Evolutionary conservation across 2,329 filamentous ascomycete genomes (phyloP), one percentile per base, ranked within the genome.

Genomic region (Geosmithia flava): DNA sequence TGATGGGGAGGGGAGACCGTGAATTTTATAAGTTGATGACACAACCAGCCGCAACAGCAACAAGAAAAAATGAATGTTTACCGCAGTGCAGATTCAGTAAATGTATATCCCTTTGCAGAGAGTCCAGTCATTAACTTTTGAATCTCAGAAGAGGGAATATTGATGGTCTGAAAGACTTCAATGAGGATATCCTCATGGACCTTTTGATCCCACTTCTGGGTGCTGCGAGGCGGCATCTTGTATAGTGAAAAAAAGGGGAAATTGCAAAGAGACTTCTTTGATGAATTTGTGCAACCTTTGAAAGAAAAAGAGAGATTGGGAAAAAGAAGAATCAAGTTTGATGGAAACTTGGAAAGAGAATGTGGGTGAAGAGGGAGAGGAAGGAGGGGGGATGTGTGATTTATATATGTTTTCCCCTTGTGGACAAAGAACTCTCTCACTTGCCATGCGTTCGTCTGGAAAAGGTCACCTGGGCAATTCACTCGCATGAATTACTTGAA

Each of bases 161-260:
- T 64, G 48, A 67, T 52, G 7, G 64, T 57, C 23, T 63, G 59
- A n/a, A 68, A 56, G 20, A 74, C 50, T 27, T 63, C 64, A 7
- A 67, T 49, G 37, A 76, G 61, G 42, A 75, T 66, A 41, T 69
- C 68, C 50, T 69, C 58, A 44, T 75, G 69, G 17, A 66, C 62
- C 8, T 60, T 58, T 5, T 62, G 55, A 27, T 64, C 64, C 71
- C 71, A 76, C 33, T 58, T 62, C 53, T 64, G 66, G 16, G 55
- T 50, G 48, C 59, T 55, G 37, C 61, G 58, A n/a, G 52, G 52
- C 42, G 55, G 50, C 62, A 64, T 65, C 20, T 4, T 6, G 37
- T 44, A 48, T n/a, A n/a, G n/a, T n/a, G n/a, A n/a, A 42, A 20
- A 13, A 37, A 47, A 20, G 44, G 17, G 45, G 45, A 47, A 20